A percentile compares a stretch with the other conserved stretches of the same genome.
These are phyloP conservation scores for Cladophialophora exuberans DNA, from an alignment of 2,329 filamentous ascomycete genomes.

Conservation along the genomic window DNA sequence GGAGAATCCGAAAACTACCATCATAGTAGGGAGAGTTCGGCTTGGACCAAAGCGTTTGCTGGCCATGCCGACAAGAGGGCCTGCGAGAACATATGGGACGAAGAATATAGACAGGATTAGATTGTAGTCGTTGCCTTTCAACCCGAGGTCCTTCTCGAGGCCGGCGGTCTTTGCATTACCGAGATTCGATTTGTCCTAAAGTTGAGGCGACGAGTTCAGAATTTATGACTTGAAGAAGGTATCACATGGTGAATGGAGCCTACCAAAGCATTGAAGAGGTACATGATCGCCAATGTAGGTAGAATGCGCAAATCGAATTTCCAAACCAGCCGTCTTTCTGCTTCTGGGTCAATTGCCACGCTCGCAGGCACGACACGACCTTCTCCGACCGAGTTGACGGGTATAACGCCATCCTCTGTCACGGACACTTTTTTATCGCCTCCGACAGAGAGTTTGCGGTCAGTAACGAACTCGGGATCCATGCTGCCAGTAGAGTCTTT, in stretches of 20 bases:
- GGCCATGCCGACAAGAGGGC: slow-evolving; percentile 66
- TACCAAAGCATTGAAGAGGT: slow-evolving; percentile 48
- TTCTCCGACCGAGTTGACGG: not conserved
- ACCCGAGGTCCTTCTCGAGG: slow-evolving; percentile 55
- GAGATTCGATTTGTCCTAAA: slow-evolving; percentile 53
- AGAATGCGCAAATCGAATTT: slow-evolving; percentile 60
- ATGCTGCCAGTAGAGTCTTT: not conserved
- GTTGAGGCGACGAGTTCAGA: not conserved
- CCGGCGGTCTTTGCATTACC: slow-evolving; percentile 63
- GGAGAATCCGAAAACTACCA: slow-evolving; percentile 69
- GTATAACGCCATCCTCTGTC: slow-evolving; percentile 15
- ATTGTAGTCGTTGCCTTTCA: slow-evolving; percentile 69
- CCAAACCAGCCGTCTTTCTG: slow-evolving; percentile 54
- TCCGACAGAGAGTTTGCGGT: not conserved
- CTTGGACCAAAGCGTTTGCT: slow-evolving; percentile 70
- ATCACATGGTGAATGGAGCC: not conserved
- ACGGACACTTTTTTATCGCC: slow-evolving; percentile 15
- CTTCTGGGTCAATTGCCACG: slow-evolving; percentile 46
- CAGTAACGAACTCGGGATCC: slow-evolving; percentile 4
- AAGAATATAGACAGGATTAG: slow-evolving; percentile 73
- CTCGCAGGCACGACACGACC: slow-evolving; percentile 20
- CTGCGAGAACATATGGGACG: slow-evolving; percentile 72
- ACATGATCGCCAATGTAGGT: slow-evolving; percentile 64
- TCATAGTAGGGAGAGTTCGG: slow-evolving; percentile 66
- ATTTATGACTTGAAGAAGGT: not conserved